Percentiles rank a stretch among this genome's conserved stretches.
These are phyloP conservation scores for Larix kaempferi DNA, from an alignment of 75 land plant genomes.

Conservation along the genomic window DNA sequence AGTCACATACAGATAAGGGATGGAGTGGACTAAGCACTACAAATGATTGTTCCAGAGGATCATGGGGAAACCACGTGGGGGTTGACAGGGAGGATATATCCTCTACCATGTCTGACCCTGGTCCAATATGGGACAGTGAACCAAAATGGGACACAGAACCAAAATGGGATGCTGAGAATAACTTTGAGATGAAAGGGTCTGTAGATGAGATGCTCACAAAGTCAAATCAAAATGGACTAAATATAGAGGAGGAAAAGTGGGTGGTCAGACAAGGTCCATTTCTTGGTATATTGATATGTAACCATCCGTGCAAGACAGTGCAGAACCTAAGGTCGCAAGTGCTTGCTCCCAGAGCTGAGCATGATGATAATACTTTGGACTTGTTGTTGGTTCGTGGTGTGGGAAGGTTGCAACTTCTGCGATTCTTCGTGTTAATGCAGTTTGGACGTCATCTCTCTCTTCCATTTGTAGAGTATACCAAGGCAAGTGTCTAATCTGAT, in stretches of 20 bases:
- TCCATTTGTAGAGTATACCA: slow-evolving; percentile 86
- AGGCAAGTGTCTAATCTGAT: slow-evolving; percentile 45
- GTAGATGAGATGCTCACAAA: slow-evolving; percentile 36
- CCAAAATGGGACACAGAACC: slow-evolving; percentile 61
- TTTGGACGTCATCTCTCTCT: slow-evolving; percentile 77
- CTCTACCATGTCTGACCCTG: slow-evolving; percentile 69
- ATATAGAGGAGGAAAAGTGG: slow-evolving; percentile 69
- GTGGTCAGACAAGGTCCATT: slow-evolving; percentile 61
- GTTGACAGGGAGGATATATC: slow-evolving; percentile 71
- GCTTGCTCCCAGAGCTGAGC: slow-evolving; percentile 85
- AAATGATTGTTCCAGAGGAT: slow-evolving; percentile 36
- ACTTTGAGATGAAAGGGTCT: slow-evolving; percentile 56
- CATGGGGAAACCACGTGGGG: slow-evolving; percentile 48
- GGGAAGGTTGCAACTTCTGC: slow-evolving; percentile 65
- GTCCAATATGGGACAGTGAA: slow-evolving; percentile 76
- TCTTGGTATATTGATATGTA: slow-evolving; percentile 83
- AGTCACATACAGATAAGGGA: slow-evolving; percentile 70
- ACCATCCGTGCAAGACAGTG: slow-evolving; percentile 90
- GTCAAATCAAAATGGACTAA: slow-evolving; percentile 19
- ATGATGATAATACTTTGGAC: slow-evolving; percentile 78
- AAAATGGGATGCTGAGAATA: slow-evolving; percentile 48
- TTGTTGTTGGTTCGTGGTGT: slow-evolving; percentile 72
- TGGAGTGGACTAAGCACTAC: slow-evolving; percentile 59
- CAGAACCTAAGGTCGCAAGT: slow-evolving; percentile 78
- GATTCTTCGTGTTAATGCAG: slow-evolving; percentile 72